Evolutionary conservation across 2,329 filamentous ascomycete species (phyloP).

Genomic region (Penicillium rolfsii): DNA sequence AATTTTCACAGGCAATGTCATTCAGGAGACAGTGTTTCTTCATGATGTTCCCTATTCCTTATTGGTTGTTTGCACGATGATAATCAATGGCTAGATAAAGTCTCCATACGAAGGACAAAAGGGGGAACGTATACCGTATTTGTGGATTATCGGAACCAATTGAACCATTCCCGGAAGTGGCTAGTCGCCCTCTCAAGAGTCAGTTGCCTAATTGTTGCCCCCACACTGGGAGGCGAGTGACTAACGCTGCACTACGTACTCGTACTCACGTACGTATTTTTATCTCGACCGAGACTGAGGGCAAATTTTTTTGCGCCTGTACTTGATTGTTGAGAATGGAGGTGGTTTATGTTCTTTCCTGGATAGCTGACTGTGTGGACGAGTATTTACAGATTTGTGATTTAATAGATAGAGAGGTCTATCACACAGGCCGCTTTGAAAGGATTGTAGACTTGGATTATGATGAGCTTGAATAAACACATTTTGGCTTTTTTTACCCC

Average conservation of each 20-base stretch:
- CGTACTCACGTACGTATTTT: background rate
- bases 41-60: background rate
- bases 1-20: background rate
- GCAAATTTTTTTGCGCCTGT: background rate
- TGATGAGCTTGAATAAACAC: background rate
- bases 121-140: background rate
- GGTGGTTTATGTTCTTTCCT: too few species aligned
- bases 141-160: background rate
- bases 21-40: background rate
- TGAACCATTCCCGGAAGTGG: background rate
- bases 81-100: background rate
- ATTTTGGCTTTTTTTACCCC: background rate
- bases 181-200: background rate
- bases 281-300: background rate
- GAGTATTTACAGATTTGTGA: background rate
- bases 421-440: background rate
- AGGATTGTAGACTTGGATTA: background rate
- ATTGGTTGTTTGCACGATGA: background rate
- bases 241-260: background rate
- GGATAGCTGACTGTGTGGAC: background rate
- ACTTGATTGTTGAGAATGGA: background rate
- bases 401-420: background rate
- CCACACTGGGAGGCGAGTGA: constrained; percentile 1
- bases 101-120: background rate
- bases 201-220: background rate